A percentile compares a stretch with the other conserved stretches of the same genome.
Evolutionary conservation across 1,284 basidiomycete species (phyloP).

Genomic region (Tylopilus microsporus): DNA sequence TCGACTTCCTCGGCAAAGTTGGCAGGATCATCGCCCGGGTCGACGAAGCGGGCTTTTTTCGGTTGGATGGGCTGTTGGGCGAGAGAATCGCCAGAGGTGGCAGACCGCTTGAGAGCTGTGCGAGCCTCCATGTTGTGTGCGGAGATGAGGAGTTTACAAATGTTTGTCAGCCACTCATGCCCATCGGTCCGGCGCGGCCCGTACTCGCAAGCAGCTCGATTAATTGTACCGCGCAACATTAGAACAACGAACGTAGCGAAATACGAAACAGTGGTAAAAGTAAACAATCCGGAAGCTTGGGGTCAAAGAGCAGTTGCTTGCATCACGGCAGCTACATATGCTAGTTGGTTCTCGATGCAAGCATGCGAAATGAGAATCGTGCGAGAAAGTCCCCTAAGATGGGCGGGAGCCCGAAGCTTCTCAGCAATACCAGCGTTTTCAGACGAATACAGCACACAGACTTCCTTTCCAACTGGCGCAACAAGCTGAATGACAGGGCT

Average conservation of each 20-base stretch:
- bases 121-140: constrained; percentile 43
- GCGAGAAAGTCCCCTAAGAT: constrained; percentile 32
- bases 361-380: constrained; percentile 35
- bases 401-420: constrained; percentile 35
- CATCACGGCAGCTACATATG: constrained; percentile 33
- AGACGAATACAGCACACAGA: constrained; percentile 53
- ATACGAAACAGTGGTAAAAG: background rate
- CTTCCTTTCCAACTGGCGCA: constrained; percentile 41
- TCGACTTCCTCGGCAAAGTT: constrained; percentile 75
- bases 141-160: constrained; percentile 9
- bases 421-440: constrained; percentile 40
- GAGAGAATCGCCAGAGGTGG: constrained; percentile 40
- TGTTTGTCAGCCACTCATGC: constrained; percentile 15
- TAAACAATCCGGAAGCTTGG: background rate
- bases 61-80: constrained; percentile 22
- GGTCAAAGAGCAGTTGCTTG: constrained; percentile 18
- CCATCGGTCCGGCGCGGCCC: background rate
- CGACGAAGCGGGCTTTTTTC: constrained; percentile 80
- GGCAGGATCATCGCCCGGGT: constrained; percentile 67
- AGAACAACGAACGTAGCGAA: background rate
- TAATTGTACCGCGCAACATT: background rate
- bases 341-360: constrained; percentile 30
- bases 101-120: constrained; percentile 54
- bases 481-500: constrained; percentile 44
- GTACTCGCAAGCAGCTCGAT: background rate